phyloP scores from a whole-genome alignment of 495 filamentous ascomycete species.

The Aspergillus ellipticus region DNA sequence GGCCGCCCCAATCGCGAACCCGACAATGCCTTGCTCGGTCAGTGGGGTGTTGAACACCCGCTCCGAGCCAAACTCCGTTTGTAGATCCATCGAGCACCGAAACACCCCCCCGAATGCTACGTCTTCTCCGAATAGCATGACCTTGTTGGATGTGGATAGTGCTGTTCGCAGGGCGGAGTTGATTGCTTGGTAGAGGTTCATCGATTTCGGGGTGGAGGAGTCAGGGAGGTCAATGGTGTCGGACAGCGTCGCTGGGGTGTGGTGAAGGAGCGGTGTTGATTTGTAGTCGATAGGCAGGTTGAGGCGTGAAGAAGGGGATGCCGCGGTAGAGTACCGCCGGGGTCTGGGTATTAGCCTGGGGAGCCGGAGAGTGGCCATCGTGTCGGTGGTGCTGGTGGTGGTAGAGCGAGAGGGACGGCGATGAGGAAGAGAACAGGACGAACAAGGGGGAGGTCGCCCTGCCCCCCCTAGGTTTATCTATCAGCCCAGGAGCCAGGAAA shows the following conservation, averaged over 20 bases:
- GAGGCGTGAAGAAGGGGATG: conserved; percentile 38
- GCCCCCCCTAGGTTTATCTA: conserved; percentile 11
- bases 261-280: conserved; percentile 73
- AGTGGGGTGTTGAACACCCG: conserved; percentile 96
- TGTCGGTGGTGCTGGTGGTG: background rate
- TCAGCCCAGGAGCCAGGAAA: conserved; percentile 5
- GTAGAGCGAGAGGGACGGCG: background rate
- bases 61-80: conserved; percentile 79
- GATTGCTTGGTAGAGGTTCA: conserved; percentile 91
- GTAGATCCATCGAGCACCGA: conserved; percentile 86
- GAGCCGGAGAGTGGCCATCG: conserved; percentile 3
- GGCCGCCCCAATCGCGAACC: conserved; percentile 87
- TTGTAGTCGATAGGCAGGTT: conserved; percentile 90
- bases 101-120: conserved; percentile 97
- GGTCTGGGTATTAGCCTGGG: conserved; percentile 1
- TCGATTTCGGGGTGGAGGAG: conserved; percentile 67
- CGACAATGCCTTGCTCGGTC: conserved; percentile 90
- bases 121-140: conserved; percentile 93
- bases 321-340: conserved; percentile 16
- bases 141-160: conserved; percentile 77
- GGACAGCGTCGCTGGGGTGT: conserved; percentile 67
- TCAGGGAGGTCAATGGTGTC: conserved; percentile 60
- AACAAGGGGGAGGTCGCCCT: background rate
- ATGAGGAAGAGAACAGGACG: background rate
- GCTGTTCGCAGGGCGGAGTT: conserved; percentile 83